These are phyloP conservation scores for Suhomyces bokatorum DNA, from an alignment of 1,139 yeast genomes.

Conservation along the genomic window DNA sequence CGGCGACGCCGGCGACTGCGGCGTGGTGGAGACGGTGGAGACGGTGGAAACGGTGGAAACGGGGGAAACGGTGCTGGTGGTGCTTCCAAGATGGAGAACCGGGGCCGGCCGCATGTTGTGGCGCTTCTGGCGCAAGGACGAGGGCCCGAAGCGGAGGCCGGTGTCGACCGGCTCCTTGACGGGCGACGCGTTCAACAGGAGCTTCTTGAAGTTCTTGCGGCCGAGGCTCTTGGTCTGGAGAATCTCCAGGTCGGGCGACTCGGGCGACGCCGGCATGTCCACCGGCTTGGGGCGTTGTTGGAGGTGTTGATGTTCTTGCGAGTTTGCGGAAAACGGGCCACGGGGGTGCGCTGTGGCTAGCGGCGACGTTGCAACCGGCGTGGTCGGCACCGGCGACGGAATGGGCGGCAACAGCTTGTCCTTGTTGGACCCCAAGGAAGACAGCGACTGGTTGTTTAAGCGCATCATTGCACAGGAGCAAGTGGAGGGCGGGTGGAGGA, in stretches of 20 bases:
- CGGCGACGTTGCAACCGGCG: conserved; percentile 8
- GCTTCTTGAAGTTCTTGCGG: conserved; percentile 72
- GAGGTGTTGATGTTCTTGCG: background rate
- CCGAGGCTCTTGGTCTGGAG: conserved; percentile 60
- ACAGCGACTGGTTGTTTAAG: conserved; percentile 27
- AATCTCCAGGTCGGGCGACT: conserved; percentile 15
- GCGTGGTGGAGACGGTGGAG: background rate
- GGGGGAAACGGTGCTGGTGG: background rate
- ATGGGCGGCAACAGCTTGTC: conserved; percentile 45
- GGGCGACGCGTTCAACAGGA: conserved; percentile 45
- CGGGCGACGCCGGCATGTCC: background rate
- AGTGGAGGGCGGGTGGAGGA: background rate
- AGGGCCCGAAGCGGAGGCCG: conserved; percentile 9
- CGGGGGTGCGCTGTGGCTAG: background rate
- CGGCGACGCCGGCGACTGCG: conserved; percentile 1
- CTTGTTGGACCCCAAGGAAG: conserved; percentile 29
- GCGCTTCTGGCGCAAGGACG: conserved; percentile 18
- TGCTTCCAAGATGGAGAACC: conserved; percentile 15
- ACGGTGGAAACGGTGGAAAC: background rate
- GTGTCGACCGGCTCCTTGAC: conserved; percentile 7
- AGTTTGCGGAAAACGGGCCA: background rate
- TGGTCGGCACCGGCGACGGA: conserved; percentile 24
- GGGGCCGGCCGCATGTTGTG: conserved; percentile 23
- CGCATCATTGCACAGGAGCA: conserved; percentile 24
- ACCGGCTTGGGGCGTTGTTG: background rate